Evolutionary conservation across 75 land plant genomes (phyloP).

Genomic region (Sequoiadendron giganteum): DNA sequence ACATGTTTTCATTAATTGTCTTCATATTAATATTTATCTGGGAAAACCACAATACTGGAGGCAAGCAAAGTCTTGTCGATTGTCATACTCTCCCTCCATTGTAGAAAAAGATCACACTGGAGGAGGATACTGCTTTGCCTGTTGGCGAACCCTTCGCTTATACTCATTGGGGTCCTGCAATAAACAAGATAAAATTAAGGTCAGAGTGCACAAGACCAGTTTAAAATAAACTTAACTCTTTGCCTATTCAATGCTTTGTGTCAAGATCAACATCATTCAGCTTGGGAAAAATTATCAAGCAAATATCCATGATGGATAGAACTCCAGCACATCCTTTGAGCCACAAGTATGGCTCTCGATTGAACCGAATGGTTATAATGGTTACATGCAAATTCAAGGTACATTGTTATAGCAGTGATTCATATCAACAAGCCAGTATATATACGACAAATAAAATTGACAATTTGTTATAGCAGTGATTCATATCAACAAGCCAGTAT

Average conservation of each 20-base stretch:
- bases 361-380: neutral
- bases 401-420: neutral
- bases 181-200: neutral
- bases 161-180: constrained; percentile 44
- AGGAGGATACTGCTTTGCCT: constrained; percentile 55
- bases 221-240: neutral
- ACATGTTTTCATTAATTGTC: neutral
- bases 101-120: constrained; percentile 22
- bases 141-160: constrained; percentile 46
- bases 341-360: neutral
- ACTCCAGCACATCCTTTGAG: neutral
- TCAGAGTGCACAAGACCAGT: neutral
- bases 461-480: neutral
- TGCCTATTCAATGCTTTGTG: neutral
- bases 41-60: neutral
- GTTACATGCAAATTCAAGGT: neutral
- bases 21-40: neutral
- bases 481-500: neutral
- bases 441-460: neutral
- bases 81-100: neutral
- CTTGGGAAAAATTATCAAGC: too few relatives aligned
- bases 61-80: neutral
- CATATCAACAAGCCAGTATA: neutral
- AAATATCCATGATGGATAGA: neutral
- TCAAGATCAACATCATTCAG: neutral